Conservation (phyloP, 306 rosid species). For the Macrotyloma uniflorum region DNA sequence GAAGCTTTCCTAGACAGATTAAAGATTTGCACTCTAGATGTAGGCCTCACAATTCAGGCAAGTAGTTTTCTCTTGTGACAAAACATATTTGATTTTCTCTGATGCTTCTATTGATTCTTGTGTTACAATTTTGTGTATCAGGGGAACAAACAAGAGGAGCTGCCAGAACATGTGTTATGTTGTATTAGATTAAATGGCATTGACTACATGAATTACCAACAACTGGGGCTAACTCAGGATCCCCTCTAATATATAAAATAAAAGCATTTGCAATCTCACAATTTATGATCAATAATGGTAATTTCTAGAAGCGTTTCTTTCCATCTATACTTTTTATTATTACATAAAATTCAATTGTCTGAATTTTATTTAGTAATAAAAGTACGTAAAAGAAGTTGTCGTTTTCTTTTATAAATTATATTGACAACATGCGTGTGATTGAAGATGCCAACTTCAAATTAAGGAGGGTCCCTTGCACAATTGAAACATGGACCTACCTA, state of each 20-base stretch:
- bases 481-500: slow-evolving; percentile 41
- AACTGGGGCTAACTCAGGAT: slow-evolving; percentile 66
- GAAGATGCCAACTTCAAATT: slow-evolving; percentile 33
- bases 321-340: neutral
- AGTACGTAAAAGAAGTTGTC: neutral
- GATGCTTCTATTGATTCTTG: neutral
- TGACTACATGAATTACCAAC: slow-evolving; percentile 78
- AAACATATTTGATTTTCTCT: slow-evolving; percentile 8
- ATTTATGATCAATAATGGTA: slow-evolving; percentile 38
- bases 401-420: neutral
- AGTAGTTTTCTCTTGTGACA: slow-evolving; percentile 26
- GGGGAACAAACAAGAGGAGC: slow-evolving; percentile 94
- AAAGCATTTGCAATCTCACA: slow-evolving; percentile 40
- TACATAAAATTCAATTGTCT: neutral
- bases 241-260: slow-evolving; percentile 43
- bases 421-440: slow-evolving; percentile 40
- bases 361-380: neutral
- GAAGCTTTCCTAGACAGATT: slow-evolving; percentile 91
- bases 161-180: slow-evolving; percentile 92
- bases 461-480: slow-evolving; percentile 29
- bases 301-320: slow-evolving; percentile 40
- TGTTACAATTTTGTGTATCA: slow-evolving; percentile 44
- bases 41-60: slow-evolving; percentile 99
- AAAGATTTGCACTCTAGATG: slow-evolving; percentile 76
- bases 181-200: slow-evolving; percentile 88